Base-by-base conservation (phyloP, 2,329 filamentous ascomycete genomes). In the Xylaria multiplex region DNA sequence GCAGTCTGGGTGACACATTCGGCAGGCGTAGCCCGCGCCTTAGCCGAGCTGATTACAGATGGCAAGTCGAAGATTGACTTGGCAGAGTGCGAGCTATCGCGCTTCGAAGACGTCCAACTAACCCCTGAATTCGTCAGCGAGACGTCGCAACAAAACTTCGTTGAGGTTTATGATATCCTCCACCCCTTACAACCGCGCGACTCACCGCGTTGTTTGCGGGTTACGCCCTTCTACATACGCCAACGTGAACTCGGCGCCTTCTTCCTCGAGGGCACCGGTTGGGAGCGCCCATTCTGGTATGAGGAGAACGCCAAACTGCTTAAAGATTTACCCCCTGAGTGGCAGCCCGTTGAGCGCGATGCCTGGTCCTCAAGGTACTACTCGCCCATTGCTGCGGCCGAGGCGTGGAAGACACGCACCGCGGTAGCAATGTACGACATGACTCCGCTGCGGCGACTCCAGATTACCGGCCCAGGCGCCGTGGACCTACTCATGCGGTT, bases 1-100 rank as follows among this genome's bases (percentile, higher is more conserved):
- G 67, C 67, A 42, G 67, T 69, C 16, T 69, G 67, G 67, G 67
- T 69, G 42, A 69, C 67, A n/a, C 67, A 69, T 27, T 65, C 65
- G 4, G 67, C 67, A n/a, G 67, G 67, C 14, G 67, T 64, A 6
- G 67, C 67, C 1, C 67, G 67, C 27, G 67, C 67, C 32, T 32
- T 69, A n/a, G 67, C 65, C 24, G 67, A 69, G 59, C 35, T 68
- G 24, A 53, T 69, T n/a, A 65, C 62, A n/a, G 58, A 65, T 9
- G 67, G 65, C 65, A 67, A 59, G 54, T 69, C 67, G 13, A 55
- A 35, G 16, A 50, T 68, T 30, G 67, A 69, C 62, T 59, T 69
- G 11, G 62, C 62, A 5, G 67, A 69, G 53, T 69, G 67, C 65
- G 67, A 69, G 43, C 59, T 69, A 3, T 57, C 67, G 35, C 67